phyloP scores from a whole-genome alignment of 257 asterid species.

The Primulina huaijiensis region DNA sequence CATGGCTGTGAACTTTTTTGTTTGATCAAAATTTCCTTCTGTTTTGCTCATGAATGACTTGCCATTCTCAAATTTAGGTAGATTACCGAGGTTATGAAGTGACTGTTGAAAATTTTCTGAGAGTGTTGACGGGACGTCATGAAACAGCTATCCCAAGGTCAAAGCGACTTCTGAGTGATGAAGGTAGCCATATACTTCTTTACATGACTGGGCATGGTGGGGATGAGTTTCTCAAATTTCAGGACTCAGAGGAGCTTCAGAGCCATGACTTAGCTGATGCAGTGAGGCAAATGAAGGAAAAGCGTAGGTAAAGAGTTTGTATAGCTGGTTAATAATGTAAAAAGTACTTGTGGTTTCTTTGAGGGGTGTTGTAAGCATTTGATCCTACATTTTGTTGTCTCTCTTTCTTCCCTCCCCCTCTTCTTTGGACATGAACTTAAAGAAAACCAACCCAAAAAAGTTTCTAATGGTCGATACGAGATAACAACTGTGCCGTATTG shows the following conservation, averaged over 20 bases:
- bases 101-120: constrained; percentile 81
- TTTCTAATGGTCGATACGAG: neutral
- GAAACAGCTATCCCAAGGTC: constrained; percentile 94
- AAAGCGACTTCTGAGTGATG: constrained; percentile 95
- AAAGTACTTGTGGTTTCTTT: constrained; percentile 9
- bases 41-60: constrained; percentile 2
- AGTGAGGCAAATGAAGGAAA: constrained; percentile 97
- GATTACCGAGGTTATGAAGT: constrained; percentile 99
- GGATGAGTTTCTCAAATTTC: constrained; percentile 94
- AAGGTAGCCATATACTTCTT: constrained; percentile 92
- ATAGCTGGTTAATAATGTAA: constrained; percentile 5
- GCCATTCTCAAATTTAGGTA: constrained; percentile 53
- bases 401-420: neutral
- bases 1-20: constrained; percentile 9
- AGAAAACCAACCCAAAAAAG: constrained; percentile 14
- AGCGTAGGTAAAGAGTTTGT: constrained; percentile 53
- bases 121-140: constrained; percentile 91
- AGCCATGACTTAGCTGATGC: constrained; percentile 99
- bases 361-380: constrained; percentile 19
- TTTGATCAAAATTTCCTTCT: constrained; percentile 3
- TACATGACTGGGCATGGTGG: constrained; percentile 99
- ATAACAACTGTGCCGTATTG: constrained; percentile 19
- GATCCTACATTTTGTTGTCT: neutral
- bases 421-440: constrained; percentile 7
- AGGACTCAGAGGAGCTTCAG: constrained; percentile 97